These are phyloP conservation scores for Fraxinus floribunda DNA, from an alignment of 305 asterid genomes.

Conservation along the genomic window DNA sequence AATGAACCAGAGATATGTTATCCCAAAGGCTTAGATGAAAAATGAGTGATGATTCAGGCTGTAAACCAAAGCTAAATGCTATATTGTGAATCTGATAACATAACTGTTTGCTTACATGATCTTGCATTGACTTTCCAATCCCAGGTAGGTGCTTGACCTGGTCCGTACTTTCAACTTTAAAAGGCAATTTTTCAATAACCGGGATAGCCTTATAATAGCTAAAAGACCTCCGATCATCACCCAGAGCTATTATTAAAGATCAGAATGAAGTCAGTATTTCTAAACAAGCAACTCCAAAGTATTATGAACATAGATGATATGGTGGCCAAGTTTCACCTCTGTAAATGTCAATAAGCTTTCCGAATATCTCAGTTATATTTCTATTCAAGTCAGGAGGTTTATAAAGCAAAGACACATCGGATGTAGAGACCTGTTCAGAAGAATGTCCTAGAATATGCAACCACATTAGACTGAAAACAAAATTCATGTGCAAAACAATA, in stretches of 20 bases:
- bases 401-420: slow-evolving; percentile 61
- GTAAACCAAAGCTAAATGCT: slow-evolving; percentile 18
- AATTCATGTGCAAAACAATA: background rate
- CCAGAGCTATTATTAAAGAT: slow-evolving; percentile 59
- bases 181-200: slow-evolving; percentile 88
- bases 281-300: slow-evolving; percentile 21
- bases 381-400: slow-evolving; percentile 86
- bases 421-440: slow-evolving; percentile 49
- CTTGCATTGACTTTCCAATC: slow-evolving; percentile 91
- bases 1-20: slow-evolving; percentile 14
- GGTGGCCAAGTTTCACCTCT: slow-evolving; percentile 55
- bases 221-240: slow-evolving; percentile 92
- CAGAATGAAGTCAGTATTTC: slow-evolving; percentile 24
- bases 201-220: slow-evolving; percentile 88
- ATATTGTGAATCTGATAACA: background rate
- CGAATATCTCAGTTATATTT: slow-evolving; percentile 63
- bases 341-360: slow-evolving; percentile 83
- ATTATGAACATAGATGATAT: slow-evolving; percentile 13
- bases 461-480: slow-evolving; percentile 1
- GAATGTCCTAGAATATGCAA: slow-evolving; percentile 11
- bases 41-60: slow-evolving; percentile 13
- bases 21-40: slow-evolving; percentile 16
- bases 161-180: slow-evolving; percentile 73
- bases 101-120: slow-evolving; percentile 63
- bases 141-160: slow-evolving; percentile 84